Evolutionary conservation across 768 basidiomycete genomes (phyloP).

Genomic region (Russula sp.): DNA sequence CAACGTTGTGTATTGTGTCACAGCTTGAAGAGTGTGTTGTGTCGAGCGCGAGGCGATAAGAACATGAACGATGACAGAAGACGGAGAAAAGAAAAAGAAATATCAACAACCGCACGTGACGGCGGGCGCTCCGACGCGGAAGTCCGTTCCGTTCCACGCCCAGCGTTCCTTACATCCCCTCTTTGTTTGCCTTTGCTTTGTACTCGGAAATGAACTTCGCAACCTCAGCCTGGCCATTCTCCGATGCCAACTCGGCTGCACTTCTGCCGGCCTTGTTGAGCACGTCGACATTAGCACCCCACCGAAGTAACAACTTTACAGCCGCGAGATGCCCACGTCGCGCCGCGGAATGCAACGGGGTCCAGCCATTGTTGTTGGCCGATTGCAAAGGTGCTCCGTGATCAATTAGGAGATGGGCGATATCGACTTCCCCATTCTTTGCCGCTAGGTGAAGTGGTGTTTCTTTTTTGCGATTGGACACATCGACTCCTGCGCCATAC

Average conservation of each 20-base stretch:
- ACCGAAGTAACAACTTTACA: neutral
- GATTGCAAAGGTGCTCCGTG: neutral
- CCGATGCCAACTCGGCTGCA: neutral
- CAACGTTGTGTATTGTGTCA: too few species aligned
- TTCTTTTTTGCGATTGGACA: neutral
- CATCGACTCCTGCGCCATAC: neutral
- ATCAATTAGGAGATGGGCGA: constrained; percentile 6
- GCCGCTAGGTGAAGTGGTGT: constrained; percentile 6
- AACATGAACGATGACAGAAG: too few species aligned
- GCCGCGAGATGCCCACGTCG: neutral
- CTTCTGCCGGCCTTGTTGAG: neutral
- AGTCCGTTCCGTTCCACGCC: too few species aligned
- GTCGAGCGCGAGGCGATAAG: too few species aligned
- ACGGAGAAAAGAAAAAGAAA: too few species aligned
- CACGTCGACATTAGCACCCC: neutral
- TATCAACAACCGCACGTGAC: too few species aligned
- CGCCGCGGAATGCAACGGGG: neutral
- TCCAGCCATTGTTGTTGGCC: neutral
- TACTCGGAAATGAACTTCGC: neutral
- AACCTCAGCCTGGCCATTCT: neutral
- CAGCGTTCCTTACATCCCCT: too few species aligned
- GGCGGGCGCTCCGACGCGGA: too few species aligned
- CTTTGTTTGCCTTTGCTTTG: too few species aligned
- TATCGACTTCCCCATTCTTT: neutral
- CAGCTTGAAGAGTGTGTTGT: too few species aligned